These are phyloP conservation scores for Sporobolomyces phaffii DNA, from an alignment of 768 basidiomycete species.

Conservation along the genomic window DNA sequence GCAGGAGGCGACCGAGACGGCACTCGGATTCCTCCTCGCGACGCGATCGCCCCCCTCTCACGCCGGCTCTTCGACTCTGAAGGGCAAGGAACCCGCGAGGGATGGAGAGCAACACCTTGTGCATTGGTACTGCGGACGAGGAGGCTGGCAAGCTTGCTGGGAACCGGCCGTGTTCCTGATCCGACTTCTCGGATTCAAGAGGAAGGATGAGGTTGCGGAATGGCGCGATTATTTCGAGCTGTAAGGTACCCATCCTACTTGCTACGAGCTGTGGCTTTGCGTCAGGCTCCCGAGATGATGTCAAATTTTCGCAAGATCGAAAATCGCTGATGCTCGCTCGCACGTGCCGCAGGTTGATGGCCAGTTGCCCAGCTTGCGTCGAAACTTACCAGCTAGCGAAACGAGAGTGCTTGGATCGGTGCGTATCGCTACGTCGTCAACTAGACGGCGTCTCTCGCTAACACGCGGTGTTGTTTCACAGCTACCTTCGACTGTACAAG, in stretches of 20 bases:
- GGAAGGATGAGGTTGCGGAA: slow-evolving; percentile 53
- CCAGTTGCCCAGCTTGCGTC: slow-evolving; percentile 65
- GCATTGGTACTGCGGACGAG: slow-evolving; percentile 78
- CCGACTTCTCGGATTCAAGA: slow-evolving; percentile 69
- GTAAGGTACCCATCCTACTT: no score
- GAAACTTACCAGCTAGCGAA: slow-evolving; percentile 62
- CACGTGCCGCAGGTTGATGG: slow-evolving; percentile 55
- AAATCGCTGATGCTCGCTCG: neutral
- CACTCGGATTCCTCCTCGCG: slow-evolving; percentile 26
- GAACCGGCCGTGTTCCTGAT: slow-evolving; percentile 75
- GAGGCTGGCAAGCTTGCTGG: slow-evolving; percentile 53
- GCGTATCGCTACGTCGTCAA: slow-evolving; percentile 46
- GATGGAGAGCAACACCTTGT: neutral
- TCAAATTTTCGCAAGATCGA: no score
- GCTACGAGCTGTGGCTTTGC: no score
- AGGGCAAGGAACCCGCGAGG: slow-evolving; percentile 13
- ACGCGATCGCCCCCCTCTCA: slow-evolving; percentile 1
- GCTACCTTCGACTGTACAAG: slow-evolving; percentile 14
- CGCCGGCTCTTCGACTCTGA: neutral
- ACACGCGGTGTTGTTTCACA: no score
- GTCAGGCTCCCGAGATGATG: no score
- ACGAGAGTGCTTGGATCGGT: slow-evolving; percentile 63
- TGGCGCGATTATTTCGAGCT: slow-evolving; percentile 56
- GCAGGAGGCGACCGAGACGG: slow-evolving; percentile 25
- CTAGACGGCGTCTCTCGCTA: no score